Conservation (phyloP, 208 protist species). For the Acanthamoeba castellanii region DNA sequence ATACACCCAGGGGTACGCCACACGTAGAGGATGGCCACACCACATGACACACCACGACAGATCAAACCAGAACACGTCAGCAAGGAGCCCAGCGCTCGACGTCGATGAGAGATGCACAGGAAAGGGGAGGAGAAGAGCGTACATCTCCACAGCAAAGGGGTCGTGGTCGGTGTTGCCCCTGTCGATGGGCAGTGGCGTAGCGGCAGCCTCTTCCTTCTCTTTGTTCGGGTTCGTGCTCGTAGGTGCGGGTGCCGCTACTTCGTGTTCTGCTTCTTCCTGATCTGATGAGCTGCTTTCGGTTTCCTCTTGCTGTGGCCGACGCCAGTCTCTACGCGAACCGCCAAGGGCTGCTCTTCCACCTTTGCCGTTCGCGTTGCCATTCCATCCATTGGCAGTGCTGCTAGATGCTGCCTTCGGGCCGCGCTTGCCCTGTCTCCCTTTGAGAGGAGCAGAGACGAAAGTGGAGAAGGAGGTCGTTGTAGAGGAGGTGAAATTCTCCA, state of each 20-base stretch:
- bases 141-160: neutral
- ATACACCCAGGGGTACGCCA: neutral
- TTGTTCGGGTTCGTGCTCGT: too few relatives aligned
- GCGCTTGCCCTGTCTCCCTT: constrained; percentile 8
- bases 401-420: neutral
- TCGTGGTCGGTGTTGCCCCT: neutral
- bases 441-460: neutral
- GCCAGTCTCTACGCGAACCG: neutral
- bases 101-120: neutral
- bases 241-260: neutral
- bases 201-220: neutral
- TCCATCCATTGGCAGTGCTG: neutral
- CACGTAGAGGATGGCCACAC: neutral
- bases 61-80: neutral
- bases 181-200: neutral
- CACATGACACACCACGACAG: neutral
- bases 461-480: neutral
- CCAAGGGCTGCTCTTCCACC: neutral
- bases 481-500: neutral
- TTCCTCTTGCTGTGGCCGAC: neutral
- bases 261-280: neutral
- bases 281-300: constrained; percentile 34
- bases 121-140: neutral
- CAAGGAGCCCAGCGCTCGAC: too few relatives aligned
- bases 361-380: neutral